Base-by-base conservation (phyloP, 768 basidiomycete species). In the Gautieria morchelliformis region DNA sequence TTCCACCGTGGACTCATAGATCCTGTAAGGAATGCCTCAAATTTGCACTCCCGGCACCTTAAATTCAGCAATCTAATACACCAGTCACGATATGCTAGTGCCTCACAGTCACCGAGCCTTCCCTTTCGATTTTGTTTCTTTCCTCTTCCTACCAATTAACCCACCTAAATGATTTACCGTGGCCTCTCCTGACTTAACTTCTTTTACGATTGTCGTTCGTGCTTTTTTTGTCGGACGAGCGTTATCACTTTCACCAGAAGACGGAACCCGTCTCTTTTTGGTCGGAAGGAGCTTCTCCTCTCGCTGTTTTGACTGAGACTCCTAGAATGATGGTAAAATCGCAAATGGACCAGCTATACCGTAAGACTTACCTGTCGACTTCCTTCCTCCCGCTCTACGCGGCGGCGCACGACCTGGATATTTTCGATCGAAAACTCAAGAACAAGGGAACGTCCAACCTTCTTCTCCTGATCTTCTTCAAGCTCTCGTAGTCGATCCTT, bases 401-500 rank as follows among this genome's bases (percentile, higher is more conserved):
- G 76, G 56, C 91, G 75, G 61, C 87, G 87, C 40, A 93, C 84
- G 32, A 94, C 91, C 70, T 93, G 88, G 19, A 90, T 74, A 65
- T 97, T 97, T 74, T 97, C 93, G 52, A 97, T 92, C 41, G 92
- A 93, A 70, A 96, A 96, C 71, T 98, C 94, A n/a, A 93, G 82
- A 64, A 95, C 85, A 60, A 96, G 69, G 5, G 81, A 75, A 62
- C 72, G 71, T 15, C 46, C 45, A 27, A 24, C 27, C 22, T 47
- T 57, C 37, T 39, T 50, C 24, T 32, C 40, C 12, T 35, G 27
- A n/a, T 46, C 47, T 20, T 57, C 56, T 32, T 64, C 55, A 20
- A 66, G 50, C 48, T 70, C 68, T 60, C 72, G 72, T 46, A 79
- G 67, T 65, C 84, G 82, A 24, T 75, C 75, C 64, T 83, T 82